phyloP scores from a whole-genome alignment of 2,329 filamentous ascomycete species.

The Exophiala phaeomuriformis region DNA sequence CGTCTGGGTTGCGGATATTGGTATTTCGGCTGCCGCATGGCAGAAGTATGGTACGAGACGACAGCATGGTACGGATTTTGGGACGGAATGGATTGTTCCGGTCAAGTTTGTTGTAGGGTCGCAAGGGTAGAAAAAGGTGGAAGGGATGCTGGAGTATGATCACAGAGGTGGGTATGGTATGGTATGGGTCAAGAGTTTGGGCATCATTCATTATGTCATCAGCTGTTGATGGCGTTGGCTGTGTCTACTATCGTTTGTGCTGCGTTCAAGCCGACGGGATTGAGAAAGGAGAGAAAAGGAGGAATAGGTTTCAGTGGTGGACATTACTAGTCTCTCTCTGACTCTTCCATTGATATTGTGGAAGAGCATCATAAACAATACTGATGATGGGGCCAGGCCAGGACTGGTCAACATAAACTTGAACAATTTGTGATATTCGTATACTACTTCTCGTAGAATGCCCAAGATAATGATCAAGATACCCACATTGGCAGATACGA shows the following conservation, averaged over 20 bases:
- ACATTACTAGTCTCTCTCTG: too few relatives aligned
- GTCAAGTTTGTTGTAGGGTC: constrained; percentile 21
- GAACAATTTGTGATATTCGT: too few relatives aligned
- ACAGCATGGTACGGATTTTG: constrained; percentile 80
- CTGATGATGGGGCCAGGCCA: too few relatives aligned
- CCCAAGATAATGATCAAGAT: too few relatives aligned
- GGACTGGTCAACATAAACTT: too few relatives aligned
- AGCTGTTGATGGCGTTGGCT: not conserved
- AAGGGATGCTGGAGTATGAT: not conserved
- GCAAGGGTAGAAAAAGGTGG: not conserved
- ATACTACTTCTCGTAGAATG: too few relatives aligned
- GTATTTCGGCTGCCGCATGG: constrained; percentile 39
- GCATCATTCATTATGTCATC: too few relatives aligned
- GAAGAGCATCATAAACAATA: too few relatives aligned
- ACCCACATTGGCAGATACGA: too few relatives aligned
- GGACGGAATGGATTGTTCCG: constrained; percentile 71
- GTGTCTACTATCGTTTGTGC: constrained; percentile 1
- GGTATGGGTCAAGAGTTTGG: not conserved
- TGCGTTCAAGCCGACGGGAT: constrained; percentile 17
- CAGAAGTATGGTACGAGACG: constrained; percentile 37
- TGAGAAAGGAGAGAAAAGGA: not conserved
- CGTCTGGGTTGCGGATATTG: constrained; percentile 78
- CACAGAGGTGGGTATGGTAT: not conserved
- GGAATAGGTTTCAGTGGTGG: too few relatives aligned
- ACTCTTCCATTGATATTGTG: too few relatives aligned